These are phyloP conservation scores for Populus hybrid DNA, from an alignment of 441 rosid species.

Conservation along the genomic window DNA sequence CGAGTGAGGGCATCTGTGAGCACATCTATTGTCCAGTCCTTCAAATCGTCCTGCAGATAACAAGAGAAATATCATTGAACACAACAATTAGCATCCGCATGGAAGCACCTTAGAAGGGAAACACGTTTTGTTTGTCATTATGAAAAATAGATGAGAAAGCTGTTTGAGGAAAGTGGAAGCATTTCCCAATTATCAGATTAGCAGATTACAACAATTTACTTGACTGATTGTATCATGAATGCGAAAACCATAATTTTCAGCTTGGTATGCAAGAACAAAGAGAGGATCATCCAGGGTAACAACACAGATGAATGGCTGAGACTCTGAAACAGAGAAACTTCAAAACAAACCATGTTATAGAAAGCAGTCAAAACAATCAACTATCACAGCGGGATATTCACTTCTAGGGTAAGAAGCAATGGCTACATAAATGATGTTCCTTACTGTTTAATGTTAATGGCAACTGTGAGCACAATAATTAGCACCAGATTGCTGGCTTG, in stretches of 20 bases:
- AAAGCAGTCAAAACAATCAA: neutral
- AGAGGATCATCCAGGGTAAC: neutral
- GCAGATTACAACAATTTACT: neutral
- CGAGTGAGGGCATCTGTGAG: slow-evolving; percentile 70
- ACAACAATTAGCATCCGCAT: neutral
- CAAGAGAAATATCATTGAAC: slow-evolving; percentile 6
- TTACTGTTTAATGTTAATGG: neutral
- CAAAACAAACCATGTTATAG: neutral
- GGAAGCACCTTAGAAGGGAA: neutral
- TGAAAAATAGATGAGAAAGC: neutral
- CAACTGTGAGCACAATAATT: neutral
- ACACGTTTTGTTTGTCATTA: neutral
- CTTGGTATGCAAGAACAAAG: neutral
- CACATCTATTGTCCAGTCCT: slow-evolving; percentile 91
- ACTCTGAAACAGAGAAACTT: no score
- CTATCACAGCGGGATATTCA: neutral
- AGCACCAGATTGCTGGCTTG: neutral
- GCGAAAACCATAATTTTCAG: neutral
- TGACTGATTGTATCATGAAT: neutral
- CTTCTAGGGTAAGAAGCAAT: neutral
- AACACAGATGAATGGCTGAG: neutral
- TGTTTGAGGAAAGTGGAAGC: neutral
- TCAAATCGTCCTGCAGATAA: slow-evolving; percentile 64
- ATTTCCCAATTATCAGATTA: neutral
- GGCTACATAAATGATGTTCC: neutral